Base-by-base conservation (phyloP, 2,329 filamentous ascomycete genomes). In the Lachnellula occidentalis region DNA sequence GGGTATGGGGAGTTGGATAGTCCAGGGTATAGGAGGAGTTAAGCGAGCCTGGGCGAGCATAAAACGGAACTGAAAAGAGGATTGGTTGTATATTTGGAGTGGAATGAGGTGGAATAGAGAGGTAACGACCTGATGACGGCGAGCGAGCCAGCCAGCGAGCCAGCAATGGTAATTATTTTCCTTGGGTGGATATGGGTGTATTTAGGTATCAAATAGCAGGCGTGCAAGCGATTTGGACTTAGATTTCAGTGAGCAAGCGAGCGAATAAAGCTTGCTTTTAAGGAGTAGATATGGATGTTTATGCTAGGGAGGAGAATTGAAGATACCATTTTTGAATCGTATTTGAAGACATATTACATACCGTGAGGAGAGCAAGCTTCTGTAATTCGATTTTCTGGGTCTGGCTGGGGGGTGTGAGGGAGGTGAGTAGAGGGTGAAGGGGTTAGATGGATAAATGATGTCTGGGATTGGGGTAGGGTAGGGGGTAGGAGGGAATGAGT, bases 21-120 rank as follows among this genome's bases (percentile, higher is more conserved):
- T 41, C 52, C 52, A 6, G 52, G 52, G 19, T 54, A 54, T 31
- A 39, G 52, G 46, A 37, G 47, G 36, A 54, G 52, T 27, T 54
- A 41, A 39, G 27, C 27, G 9, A 31, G 27, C 27, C 27, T 31
- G 27, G 9, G 27, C 27, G 27, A 31, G 27, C 27, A 31, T 31
- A 4, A 31, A 1, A 31, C 27, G 0, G 7, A 9, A 31, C 3
- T 31, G 8, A 8, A 31, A 7, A 6, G 24, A 1, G 5, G 24
- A 24, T 24, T 24, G 17, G 14, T 17, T 39, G 36, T 39, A 39
- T 39, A 15, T 39, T 15, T n/a, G 14, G 36, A 14, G 4, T 17
- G 7, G 0, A 14, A 39, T 39, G 14, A 2, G 27, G 8, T 31
- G 9, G 36, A 39, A 9, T 12, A 39, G 8, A 8, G 14, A 15